phyloP scores from a whole-genome alignment of 2,329 filamentous ascomycete species.

The Exophiala bonariae region DNA sequence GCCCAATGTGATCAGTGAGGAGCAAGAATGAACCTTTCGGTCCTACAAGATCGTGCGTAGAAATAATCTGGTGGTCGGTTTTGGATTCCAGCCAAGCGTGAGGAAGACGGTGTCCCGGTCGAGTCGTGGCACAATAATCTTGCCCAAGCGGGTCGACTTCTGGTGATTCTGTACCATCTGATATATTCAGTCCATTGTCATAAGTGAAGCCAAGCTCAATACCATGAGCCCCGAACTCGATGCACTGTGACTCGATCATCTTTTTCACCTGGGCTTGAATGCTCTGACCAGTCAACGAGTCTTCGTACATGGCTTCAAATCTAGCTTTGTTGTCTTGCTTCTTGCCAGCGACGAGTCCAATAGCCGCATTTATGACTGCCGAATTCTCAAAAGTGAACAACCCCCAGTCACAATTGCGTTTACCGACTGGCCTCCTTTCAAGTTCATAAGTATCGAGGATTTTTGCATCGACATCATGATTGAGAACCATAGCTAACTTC shows the following conservation, averaged over 20 bases:
- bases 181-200: background rate
- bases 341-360: constrained; percentile 2
- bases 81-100: constrained; percentile 1
- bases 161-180: background rate
- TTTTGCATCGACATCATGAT: constrained; percentile 16
- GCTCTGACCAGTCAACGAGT: background rate
- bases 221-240: background rate
- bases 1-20: background rate
- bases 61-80: background rate
- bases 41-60: background rate
- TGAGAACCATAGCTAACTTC: constrained; percentile 17
- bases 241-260: background rate
- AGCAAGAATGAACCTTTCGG: background rate
- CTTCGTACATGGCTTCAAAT: background rate
- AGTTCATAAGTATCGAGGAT: constrained; percentile 30
- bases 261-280: background rate
- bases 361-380: background rate
- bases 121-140: background rate
- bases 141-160: background rate
- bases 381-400: constrained; percentile 1
- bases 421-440: constrained; percentile 38
- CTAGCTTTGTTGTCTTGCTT: background rate
- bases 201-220: constrained; percentile 2
- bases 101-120: background rate
- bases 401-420: constrained; percentile 5